These are phyloP conservation scores for Vitis hybrid DNA, from an alignment of 177 flowering plant species.

Conservation along the genomic window DNA sequence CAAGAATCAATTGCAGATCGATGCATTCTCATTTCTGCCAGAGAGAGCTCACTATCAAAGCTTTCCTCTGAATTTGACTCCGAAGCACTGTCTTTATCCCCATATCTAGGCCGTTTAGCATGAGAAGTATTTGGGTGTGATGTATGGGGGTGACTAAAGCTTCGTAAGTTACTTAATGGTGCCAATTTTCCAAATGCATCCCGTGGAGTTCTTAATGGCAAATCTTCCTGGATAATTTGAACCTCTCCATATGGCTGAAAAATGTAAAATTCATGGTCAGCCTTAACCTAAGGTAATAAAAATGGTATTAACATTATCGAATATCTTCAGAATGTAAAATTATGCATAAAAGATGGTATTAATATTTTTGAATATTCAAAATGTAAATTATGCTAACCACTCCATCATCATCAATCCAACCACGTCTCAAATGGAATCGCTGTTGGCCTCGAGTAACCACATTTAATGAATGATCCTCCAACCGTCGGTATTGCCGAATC, in stretches of 20 bases:
- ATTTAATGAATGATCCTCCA: slow-evolving; percentile 87
- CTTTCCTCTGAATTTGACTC: slow-evolving; percentile 66
- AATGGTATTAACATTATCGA: not conserved
- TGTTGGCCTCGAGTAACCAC: slow-evolving; percentile 88
- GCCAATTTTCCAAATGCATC: slow-evolving; percentile 70
- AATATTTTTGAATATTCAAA: not conserved
- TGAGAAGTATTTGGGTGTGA: slow-evolving; percentile 27
- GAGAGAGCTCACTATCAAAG: slow-evolving; percentile 68
- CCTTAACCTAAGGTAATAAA: not conserved
- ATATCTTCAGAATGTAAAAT: not conserved
- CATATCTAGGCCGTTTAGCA: slow-evolving; percentile 20
- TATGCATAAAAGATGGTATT: not conserved
- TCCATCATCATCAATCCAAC: slow-evolving; percentile 83
- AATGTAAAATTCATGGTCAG: slow-evolving; percentile 14
- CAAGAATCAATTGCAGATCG: slow-evolving; percentile 47
- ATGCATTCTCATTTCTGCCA: slow-evolving; percentile 53
- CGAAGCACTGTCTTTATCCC: slow-evolving; percentile 44
- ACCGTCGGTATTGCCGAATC: slow-evolving; percentile 75
- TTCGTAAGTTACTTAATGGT: slow-evolving; percentile 31
- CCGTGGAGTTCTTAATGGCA: slow-evolving; percentile 73
- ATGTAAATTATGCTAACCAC: slow-evolving; percentile 44
- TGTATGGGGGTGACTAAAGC: slow-evolving; percentile 11
- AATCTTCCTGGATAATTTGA: slow-evolving; percentile 84
- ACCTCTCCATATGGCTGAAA: slow-evolving; percentile 85
- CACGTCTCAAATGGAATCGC: slow-evolving; percentile 68